Evolutionary conservation across 2,329 filamentous ascomycete species (phyloP), one percentile per base, ranked within the genome.

Genomic region (Fusarium coffeatum): DNA sequence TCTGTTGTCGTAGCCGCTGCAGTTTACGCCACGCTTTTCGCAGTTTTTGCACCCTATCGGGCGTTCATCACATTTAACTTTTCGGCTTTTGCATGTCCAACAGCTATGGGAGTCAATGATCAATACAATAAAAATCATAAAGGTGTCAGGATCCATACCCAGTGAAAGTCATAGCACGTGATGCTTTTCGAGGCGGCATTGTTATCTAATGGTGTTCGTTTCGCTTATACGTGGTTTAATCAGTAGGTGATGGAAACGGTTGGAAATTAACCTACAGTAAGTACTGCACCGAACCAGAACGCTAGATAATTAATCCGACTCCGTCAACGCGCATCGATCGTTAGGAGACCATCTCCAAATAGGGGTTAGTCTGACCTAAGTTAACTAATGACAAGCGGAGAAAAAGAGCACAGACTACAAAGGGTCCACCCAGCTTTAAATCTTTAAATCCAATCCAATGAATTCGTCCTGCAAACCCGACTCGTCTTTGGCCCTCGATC

Each of bases 81-180:
- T 56, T 3, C 54, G 54, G 8, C 7, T 25, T 41, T 49, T 56
- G 16, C 54, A 56, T 10, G 54, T 56, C 54, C 54, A 56, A 11
- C 54, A 56, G n/a, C 54, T 56, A 8, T 4, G 2, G 22, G 8
- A 16, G 16, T 49, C 2, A 25, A 12, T 13, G 3, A 10, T 18
- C 4, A 5, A 49, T 6, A 9, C 20, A n/a, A 27, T 22, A 32
- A 12, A 23, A 7, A 7, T 12, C 15, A 25, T 23, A 2, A 2
- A 34, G 5, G 10, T 30, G 6, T 15, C 9, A 49, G 8, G 3
- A n/a, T 5, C 5, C 15, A 49, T n/a, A 49, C 47, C 47, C 47
- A 25, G 47, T 49, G 8, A 49, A 49, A 16, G 30, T 49, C 28
- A 49, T 49, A 34, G 47, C 30, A 18, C 47, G 47, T 15, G 47